Base-by-base conservation (phyloP, 345 rosid species). In the Salix koriyanagi region DNA sequence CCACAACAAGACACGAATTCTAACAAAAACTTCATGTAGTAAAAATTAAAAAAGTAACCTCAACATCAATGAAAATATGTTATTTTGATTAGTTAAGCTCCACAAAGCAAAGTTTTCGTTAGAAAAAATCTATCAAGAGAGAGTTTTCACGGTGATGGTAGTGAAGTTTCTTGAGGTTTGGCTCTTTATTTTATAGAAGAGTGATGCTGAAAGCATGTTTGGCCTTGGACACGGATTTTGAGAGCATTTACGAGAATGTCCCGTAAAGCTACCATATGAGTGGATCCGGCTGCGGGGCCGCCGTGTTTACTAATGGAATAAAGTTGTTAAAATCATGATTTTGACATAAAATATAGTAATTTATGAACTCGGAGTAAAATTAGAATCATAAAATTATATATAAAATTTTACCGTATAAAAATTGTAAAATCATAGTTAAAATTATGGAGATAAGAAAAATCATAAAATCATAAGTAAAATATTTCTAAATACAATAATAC, bases 1-100 rank as follows among this genome's bases (percentile, higher is more conserved):
- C 86, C 76, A 36, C 87, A 88, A 34, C 91, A 88, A 46, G 86
- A 75, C 66, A 92, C 87, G 36, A 85, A 81, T 60, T 85, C 89
- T 75, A 89, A 77, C 69, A 90, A 83, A 73, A 69, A 89, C 81
- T 67, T 88, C 94, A 90, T 90, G 2, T 19, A 0, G 13, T 15
- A 44, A 25, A 46, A 23, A 36, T 36, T 67, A 4, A 0, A 61
- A 13, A 21, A 4, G 18, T 12, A 44, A 65, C 37, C 23, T 32
- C 62, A 7, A 61, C n/a, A 21, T 32, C 46, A 4, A 61, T 18
- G 14, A n/a, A 70, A 42, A 69, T 7, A 69, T 2, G 8, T 37
- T 7, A 21, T 52, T 42, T 10, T n/a, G 23, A 8, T 56, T 56
- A 58, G 26, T 58, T n/a, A n/a, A n/a, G 62, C 10, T n/a, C 28